A percentile compares a stretch with the other conserved stretches of the same genome.
Evolutionary conservation across 179 eudicot species (phyloP).

Genomic region (Patellifolia procumbens): DNA sequence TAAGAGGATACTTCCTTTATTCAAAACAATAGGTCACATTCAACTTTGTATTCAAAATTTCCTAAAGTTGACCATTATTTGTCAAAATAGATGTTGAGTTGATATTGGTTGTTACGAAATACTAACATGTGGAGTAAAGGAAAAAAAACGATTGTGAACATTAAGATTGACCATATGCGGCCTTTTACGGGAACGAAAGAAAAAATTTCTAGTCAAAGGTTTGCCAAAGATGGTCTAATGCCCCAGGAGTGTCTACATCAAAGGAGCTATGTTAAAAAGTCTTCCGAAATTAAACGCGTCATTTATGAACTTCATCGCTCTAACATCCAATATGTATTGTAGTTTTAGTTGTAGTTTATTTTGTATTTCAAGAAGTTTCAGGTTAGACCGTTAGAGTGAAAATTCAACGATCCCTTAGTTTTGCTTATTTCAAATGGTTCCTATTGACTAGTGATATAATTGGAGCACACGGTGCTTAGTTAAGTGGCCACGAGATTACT

Average conservation of each 20-base stretch:
- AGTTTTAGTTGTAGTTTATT: background rate
- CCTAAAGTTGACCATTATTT: background rate
- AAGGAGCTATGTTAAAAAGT: background rate
- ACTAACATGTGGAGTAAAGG: too few species aligned
- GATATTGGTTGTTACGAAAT: too few species aligned
- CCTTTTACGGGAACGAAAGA: too few species aligned
- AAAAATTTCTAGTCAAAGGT: background rate
- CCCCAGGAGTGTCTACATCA: background rate
- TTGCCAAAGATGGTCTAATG: background rate
- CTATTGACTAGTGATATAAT: background rate
- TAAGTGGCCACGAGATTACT: conserved; percentile 3
- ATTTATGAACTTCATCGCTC: background rate
- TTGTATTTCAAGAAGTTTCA: background rate
- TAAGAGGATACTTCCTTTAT: background rate
- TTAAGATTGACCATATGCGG: background rate
- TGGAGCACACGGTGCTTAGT: background rate
- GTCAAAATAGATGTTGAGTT: background rate
- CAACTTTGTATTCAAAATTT: background rate
- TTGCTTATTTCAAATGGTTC: background rate
- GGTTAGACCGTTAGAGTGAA: background rate
- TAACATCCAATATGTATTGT: background rate
- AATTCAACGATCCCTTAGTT: background rate
- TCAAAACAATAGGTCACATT: background rate
- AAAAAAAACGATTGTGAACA: background rate
- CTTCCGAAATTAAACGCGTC: background rate